These are phyloP conservation scores for Serendipita sp. DNA, from an alignment of 768 basidiomycete genomes.

Conservation along the genomic window DNA sequence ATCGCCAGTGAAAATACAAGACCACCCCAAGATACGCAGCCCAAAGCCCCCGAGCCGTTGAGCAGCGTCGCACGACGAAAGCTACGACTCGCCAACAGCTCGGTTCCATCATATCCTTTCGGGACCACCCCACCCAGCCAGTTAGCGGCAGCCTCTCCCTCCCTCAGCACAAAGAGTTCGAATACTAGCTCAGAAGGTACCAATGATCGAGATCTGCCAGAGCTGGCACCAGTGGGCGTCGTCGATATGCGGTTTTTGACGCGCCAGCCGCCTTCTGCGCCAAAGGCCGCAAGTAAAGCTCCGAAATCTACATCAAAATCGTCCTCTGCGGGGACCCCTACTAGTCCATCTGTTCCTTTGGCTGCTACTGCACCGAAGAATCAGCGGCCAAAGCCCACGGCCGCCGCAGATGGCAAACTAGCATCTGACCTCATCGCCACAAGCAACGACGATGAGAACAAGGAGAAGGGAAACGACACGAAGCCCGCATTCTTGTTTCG, in stretches of 20 bases:
- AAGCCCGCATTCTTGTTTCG: neutral
- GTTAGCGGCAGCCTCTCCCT: neutral
- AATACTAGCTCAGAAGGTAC: neutral
- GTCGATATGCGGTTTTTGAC: slow-evolving; percentile 3
- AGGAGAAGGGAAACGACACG: neutral
- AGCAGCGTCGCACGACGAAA: slow-evolving; percentile 6
- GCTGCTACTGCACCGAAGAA: neutral
- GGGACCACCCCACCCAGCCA: neutral
- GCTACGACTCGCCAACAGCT: slow-evolving; percentile 3
- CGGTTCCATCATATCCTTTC: slow-evolving; percentile 2
- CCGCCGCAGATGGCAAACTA: neutral
- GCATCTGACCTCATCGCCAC: neutral
- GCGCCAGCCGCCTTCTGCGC: neutral
- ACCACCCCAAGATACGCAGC: neutral
- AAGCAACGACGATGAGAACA: neutral
- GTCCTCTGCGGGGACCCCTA: neutral
- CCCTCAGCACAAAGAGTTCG: neutral
- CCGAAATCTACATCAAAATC: neutral
- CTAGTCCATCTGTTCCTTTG: neutral
- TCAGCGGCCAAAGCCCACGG: slow-evolving; percentile 3
- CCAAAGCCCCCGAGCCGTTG: neutral
- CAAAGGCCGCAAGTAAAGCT: neutral
- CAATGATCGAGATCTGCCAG: neutral
- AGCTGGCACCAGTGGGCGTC: neutral
- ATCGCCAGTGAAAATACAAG: neutral